Evolutionary conservation across 2,329 filamentous ascomycete genomes (phyloP).

Genomic region (Nemania sp.): DNA sequence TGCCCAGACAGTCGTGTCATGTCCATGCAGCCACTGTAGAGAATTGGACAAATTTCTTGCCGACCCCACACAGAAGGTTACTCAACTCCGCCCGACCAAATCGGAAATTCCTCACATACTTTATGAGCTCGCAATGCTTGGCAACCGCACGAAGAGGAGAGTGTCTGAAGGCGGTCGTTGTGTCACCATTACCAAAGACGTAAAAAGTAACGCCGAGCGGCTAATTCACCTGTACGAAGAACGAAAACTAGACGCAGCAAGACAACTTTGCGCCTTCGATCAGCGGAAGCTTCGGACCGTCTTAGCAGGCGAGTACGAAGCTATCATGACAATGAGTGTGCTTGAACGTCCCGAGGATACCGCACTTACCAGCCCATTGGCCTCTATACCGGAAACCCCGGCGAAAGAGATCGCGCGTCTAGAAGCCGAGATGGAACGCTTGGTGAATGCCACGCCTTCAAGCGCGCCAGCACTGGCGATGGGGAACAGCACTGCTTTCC

Average conservation of each 20-base stretch:
- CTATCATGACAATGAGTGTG: slow-evolving; percentile 25
- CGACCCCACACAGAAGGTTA: slow-evolving; percentile 1
- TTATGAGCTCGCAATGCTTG: too few relatives aligned
- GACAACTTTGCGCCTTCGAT: slow-evolving; percentile 25
- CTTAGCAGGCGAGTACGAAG: slow-evolving; percentile 21
- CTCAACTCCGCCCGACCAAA: slow-evolving; percentile 21
- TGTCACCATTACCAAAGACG: background rate
- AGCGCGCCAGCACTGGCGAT: background rate
- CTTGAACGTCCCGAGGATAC: slow-evolving; percentile 1
- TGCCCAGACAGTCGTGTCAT: slow-evolving; percentile 21
- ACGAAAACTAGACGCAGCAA: slow-evolving; percentile 13
- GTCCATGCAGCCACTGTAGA: slow-evolving; percentile 34
- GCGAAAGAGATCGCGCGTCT: slow-evolving; percentile 1
- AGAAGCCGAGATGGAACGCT: slow-evolving; percentile 4
- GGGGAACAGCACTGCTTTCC: background rate
- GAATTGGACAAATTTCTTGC: slow-evolving; percentile 37
- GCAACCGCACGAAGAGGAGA: too few relatives aligned
- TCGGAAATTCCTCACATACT: too few relatives aligned
- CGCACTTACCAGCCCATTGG: background rate
- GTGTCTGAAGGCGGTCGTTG: too few relatives aligned
- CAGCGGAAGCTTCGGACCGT: slow-evolving; percentile 24
- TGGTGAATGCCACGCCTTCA: background rate
- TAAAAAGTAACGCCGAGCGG: background rate
- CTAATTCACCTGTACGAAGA: background rate
- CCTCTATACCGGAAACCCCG: background rate